These are phyloP conservation scores for Pogostemon cablin DNA, from an alignment of 257 asterid genomes.

Conservation along the genomic window DNA sequence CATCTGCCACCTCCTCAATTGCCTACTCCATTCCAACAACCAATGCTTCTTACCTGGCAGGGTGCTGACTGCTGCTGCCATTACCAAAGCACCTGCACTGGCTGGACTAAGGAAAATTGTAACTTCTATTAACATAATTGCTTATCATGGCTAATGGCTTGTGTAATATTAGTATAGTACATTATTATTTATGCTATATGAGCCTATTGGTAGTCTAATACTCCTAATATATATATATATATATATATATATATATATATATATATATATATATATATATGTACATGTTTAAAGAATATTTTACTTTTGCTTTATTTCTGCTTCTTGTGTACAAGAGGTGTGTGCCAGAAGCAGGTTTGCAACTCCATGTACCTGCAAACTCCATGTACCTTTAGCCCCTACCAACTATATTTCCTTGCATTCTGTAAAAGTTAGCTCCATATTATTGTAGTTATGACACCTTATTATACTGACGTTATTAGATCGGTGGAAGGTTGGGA, in stretches of 20 bases:
- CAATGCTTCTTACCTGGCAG: not conserved
- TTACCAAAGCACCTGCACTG: not conserved
- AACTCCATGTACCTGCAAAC: not conserved
- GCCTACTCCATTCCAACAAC: not conserved
- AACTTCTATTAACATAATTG: not conserved
- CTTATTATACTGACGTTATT: constrained; percentile 49
- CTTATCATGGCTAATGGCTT: constrained; percentile 1
- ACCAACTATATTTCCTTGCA: constrained; percentile 11
- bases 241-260: too few species aligned
- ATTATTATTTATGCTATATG: not conserved
- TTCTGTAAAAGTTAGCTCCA: constrained; percentile 21
- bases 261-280: too few species aligned
- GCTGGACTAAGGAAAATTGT: not conserved
- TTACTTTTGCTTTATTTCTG: not conserved
- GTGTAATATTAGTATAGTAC: not conserved
- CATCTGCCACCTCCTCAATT: not conserved
- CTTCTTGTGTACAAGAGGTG: not conserved
- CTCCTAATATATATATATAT: too few species aligned
- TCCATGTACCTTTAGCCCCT: not conserved
- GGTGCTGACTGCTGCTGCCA: not conserved
- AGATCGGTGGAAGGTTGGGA: constrained; percentile 99
- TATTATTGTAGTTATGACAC: constrained; percentile 40
- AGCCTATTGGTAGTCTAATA: not conserved
- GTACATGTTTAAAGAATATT: not conserved
- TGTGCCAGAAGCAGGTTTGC: not conserved